Base-by-base conservation (phyloP, 768 basidiomycete genomes). In the Saitozyma podzolica region DNA sequence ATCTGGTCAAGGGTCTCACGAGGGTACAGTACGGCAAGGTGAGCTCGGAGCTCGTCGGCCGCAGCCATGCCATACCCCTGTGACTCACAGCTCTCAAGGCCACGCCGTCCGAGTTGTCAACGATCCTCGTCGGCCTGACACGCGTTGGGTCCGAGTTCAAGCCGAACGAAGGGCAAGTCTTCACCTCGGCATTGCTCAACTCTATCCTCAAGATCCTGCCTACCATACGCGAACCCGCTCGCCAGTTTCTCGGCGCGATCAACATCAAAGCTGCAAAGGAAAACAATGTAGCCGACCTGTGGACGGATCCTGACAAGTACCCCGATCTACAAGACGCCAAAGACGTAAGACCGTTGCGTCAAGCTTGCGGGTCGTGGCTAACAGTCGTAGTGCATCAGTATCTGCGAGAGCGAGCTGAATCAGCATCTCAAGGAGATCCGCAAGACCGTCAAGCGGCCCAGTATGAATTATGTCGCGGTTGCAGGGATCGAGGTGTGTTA, bases 1-100 rank as follows among this genome's bases (percentile, higher is more conserved):
- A 97, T 76, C 85, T 97, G 51, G 86, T 89, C 0, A 88, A 85
- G 73, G 95, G 95, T 0, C 81, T 98, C 14, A 89, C 87, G 63
- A 83, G 92, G 40, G 89, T 97, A 40, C 91, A 94, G 73, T 95
- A 95, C 69, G 90, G 92, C 52, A 90, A 92, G 82, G 91, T 92
- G 66, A 67, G 82, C 20, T 19, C 19, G 14, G 66, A 67, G 82
- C 20, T 19, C 19, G 14, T 48, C 14, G 29, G 45, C 45, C 13
- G 45, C 29, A 11, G 20, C 20, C 40, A 11, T 17, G 17, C 37
- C 42, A 14, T 8, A 14, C 37, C 40, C 9, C 10, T 0, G 42
- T 14, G 42, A 13, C 43, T 9, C 6, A 40, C 45, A 45, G 7
- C 13, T 13, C 11, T 49, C 47, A n/a, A 80, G 67, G 92, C 91